These are phyloP conservation scores for Trichoderma sp. DNA, from an alignment of 2,329 filamentous ascomycete genomes.

Conservation along the genomic window DNA sequence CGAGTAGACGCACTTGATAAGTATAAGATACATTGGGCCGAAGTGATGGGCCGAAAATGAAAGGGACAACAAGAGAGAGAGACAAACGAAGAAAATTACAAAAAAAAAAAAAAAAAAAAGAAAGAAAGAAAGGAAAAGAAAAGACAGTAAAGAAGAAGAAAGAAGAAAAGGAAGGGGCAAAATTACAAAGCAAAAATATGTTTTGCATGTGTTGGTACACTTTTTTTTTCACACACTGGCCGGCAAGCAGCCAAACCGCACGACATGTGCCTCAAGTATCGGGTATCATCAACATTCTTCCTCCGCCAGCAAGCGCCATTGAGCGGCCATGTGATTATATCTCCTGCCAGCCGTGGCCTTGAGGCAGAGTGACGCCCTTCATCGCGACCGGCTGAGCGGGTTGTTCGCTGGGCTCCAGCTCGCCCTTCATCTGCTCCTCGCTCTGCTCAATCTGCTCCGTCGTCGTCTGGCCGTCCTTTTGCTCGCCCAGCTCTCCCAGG, in stretches of 20 bases:
- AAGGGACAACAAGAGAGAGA: neutral
- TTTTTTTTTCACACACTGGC: neutral
- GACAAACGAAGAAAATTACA: neutral
- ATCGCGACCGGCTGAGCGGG: neutral
- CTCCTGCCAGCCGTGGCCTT: constrained; percentile 53
- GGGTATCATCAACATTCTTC: neutral
- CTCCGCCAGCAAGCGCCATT: neutral
- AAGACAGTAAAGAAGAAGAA: too few species aligned
- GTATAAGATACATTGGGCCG: neutral
- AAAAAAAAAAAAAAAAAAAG: neutral
- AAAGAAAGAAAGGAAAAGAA: neutral
- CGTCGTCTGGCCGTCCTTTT: constrained; percentile 30
- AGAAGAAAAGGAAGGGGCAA: neutral
- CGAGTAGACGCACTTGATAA: neutral
- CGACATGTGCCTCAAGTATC: neutral
- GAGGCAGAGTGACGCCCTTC: constrained; percentile 25
- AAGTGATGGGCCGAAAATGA: neutral
- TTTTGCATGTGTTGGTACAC: neutral
- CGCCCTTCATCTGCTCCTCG: constrained; percentile 35
- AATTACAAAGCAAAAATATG: neutral
- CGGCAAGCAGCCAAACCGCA: neutral
- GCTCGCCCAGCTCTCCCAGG: constrained; percentile 37
- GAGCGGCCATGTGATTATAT: neutral
- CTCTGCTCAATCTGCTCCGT: constrained; percentile 35
- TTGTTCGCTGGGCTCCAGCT: constrained; percentile 36